These are phyloP conservation scores for Beauveria pseudobassiana DNA, from an alignment of 2,329 filamentous ascomycete species.

Conservation along the genomic window DNA sequence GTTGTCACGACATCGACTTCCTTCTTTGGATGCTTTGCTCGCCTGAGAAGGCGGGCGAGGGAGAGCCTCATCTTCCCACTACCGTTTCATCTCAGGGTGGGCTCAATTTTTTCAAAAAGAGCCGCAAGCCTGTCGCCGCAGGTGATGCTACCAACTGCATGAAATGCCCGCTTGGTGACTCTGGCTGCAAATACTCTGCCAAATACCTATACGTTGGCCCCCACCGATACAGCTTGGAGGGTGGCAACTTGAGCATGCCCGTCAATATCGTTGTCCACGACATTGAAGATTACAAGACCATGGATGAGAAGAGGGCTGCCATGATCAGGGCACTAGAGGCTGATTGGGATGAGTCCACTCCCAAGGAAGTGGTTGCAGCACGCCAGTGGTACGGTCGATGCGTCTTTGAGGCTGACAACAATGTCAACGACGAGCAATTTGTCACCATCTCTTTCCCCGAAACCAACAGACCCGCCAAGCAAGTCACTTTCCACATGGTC, in stretches of 20 bases:
- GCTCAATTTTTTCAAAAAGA: constrained; percentile 68
- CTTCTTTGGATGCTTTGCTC: constrained; percentile 85
- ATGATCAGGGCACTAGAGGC: constrained; percentile 38
- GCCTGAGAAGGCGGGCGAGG: constrained; percentile 40
- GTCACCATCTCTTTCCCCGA: constrained; percentile 88
- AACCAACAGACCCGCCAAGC: constrained; percentile 60
- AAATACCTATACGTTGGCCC: constrained; percentile 72
- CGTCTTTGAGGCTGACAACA: constrained; percentile 87
- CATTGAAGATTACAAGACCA: constrained; percentile 66
- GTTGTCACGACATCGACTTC: constrained; percentile 92
- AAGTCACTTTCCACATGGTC: constrained; percentile 88
- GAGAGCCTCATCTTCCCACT: constrained; percentile 62
- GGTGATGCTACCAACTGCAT: constrained; percentile 80
- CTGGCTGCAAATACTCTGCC: constrained; percentile 76
- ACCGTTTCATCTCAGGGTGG: constrained; percentile 69
- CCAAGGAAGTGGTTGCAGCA: constrained; percentile 37
- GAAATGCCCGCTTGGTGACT: constrained; percentile 58
- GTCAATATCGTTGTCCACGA: constrained; percentile 85
- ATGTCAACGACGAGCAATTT: constrained; percentile 87
- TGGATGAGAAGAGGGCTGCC: constrained; percentile 31
- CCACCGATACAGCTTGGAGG: constrained; percentile 50
- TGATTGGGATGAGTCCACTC: constrained; percentile 45
- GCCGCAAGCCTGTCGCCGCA: constrained; percentile 68
- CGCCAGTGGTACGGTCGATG: constrained; percentile 86
- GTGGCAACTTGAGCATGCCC: constrained; percentile 70